Evolutionary conservation across 2,329 filamentous ascomycete species (phyloP).

Genomic region (Plenodomus biglobosus): DNA sequence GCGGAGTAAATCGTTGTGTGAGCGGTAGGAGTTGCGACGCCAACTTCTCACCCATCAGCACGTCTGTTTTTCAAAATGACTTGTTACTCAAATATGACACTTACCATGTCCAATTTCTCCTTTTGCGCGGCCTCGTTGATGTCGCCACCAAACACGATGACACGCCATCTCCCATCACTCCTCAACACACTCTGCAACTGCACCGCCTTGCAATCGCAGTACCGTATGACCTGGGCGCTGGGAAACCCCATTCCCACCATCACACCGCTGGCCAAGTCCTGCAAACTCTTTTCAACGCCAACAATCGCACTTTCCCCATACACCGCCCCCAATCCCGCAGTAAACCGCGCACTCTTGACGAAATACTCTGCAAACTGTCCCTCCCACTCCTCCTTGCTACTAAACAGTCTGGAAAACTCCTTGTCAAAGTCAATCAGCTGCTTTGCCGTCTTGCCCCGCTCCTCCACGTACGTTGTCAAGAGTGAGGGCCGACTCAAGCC

Average conservation of each 20-base stretch:
- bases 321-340: conserved; percentile 59
- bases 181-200: conserved; percentile 54
- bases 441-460: conserved; percentile 51
- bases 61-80: not conserved
- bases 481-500: conserved; percentile 58
- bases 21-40: conserved; percentile 29
- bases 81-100: conserved; percentile 3
- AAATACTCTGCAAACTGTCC: conserved; percentile 61
- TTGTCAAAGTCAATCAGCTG: conserved; percentile 65
- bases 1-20: conserved; percentile 49
- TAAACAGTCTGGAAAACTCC: conserved; percentile 56
- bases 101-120: conserved; percentile 45
- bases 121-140: conserved; percentile 32
- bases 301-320: conserved; percentile 58
- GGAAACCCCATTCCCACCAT: conserved; percentile 54
- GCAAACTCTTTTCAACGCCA: conserved; percentile 33
- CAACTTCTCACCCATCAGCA: conserved; percentile 15
- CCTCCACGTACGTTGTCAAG: conserved; percentile 63
- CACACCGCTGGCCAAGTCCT: conserved; percentile 43
- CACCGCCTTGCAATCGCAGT: conserved; percentile 61
- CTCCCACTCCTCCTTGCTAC: conserved; percentile 47
- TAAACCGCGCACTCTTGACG: conserved; percentile 60
- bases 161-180: conserved; percentile 56
- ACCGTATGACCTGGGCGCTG: conserved; percentile 61
- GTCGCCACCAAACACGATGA: conserved; percentile 55